These are phyloP conservation scores for Magnusiomyces tetraspermus DNA, from an alignment of 1,139 yeast genomes.

Conservation along the genomic window DNA sequence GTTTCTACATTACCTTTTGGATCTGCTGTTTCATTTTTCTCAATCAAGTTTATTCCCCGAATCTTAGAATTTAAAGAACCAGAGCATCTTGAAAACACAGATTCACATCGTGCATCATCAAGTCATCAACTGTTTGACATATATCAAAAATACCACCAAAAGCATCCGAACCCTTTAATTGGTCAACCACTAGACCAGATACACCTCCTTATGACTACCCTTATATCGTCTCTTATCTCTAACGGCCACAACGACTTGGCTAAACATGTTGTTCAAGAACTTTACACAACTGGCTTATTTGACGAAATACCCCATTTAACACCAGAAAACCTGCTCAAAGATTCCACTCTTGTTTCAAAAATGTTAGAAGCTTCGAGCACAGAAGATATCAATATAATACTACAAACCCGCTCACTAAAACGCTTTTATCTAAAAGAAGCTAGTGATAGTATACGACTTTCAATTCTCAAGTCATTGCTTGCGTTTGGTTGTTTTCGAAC, in stretches of 20 bases:
- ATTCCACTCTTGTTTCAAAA: not conserved
- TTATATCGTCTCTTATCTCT: not conserved
- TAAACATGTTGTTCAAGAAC: not conserved
- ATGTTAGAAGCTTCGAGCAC: not conserved
- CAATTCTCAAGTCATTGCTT: not conserved
- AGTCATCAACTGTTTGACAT: not conserved
- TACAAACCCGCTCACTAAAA: not conserved
- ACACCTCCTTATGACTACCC: not conserved
- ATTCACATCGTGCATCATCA: not conserved
- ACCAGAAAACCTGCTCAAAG: not conserved
- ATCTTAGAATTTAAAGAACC: not conserved
- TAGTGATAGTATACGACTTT: not conserved
- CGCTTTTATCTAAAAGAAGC: not conserved
- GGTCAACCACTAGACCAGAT: not conserved
- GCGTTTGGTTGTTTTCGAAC: not conserved
- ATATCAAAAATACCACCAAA: not conserved
- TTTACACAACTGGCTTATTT: not conserved
- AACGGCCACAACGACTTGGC: not conserved
- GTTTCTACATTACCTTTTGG: not conserved
- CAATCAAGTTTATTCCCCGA: not conserved
- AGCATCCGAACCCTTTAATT: too few relatives aligned
- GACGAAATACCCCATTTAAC: not conserved
- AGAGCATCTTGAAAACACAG: too few relatives aligned
- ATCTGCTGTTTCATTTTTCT: not conserved
- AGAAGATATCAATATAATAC: not conserved